Evolutionary conservation across 2,329 filamentous ascomycete species (phyloP), one percentile per base, ranked within the genome.

Genomic region (Trichoderma sp.): DNA sequence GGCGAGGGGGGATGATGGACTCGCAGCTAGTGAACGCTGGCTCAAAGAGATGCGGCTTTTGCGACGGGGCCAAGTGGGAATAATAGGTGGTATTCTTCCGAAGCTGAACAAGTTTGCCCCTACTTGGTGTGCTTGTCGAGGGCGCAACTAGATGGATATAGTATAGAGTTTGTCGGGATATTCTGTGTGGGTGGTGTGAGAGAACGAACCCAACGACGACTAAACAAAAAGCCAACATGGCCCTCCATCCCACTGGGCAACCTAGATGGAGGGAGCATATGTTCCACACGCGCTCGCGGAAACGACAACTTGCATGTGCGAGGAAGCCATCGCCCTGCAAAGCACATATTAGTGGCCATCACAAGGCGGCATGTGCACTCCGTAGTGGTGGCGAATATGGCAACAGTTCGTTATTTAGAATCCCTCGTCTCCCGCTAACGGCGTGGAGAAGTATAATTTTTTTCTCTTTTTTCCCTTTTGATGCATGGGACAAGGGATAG

Each of bases 181-280:
- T 56, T 57, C n/a, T 25, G 39, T 35, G 27, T 56, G 63, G 63
- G 63, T 57, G 63, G 60, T 65, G 63, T 57, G 52, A 65, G 52
- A 65, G 34, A 27, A n/a, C 32, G n/a, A 59, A 25, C 59, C 59
- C 32, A 52, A 48, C 42, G 19, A 48, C 42, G 9, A 32, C 42
- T 52, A 27, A 64, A 42, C 25, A 64, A 42, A 42, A 39, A 27
- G 61, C 25, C 19, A 19, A 48, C 34, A 56, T 35, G 53, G 42
- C 42, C 8, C 25, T 53, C 48, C 50, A 42, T 54, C 35, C 50
- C 60, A 54, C 35, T 25, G 17, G 50, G n/a, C 50, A 37, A 59
- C 37, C 32, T 7, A 42, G 35, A 27, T 27, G 8, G 17, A 32
- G 58, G 29, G 45, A 29, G 29, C 32, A 63, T 53, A 52, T 42